These are phyloP conservation scores for Wickerhamomyces bovis DNA, from an alignment of 805 yeast genomes.

Conservation along the genomic window DNA sequence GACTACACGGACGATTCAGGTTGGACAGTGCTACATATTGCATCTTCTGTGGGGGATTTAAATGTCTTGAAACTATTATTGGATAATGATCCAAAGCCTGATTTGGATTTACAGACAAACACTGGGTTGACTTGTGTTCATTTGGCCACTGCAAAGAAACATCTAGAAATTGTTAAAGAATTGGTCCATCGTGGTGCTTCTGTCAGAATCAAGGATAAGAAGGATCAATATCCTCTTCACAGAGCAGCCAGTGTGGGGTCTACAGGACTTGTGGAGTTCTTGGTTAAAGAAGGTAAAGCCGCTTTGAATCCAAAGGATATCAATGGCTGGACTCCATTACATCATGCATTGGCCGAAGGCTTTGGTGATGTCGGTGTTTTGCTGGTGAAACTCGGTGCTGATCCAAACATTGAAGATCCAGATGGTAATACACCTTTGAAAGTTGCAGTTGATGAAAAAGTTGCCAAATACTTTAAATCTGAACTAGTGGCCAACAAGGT, in stretches of 20 bases:
- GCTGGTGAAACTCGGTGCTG: conserved; percentile 66
- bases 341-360: conserved; percentile 89
- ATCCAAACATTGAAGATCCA: conserved; percentile 34
- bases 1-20: conserved; percentile 68
- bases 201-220: conserved; percentile 59
- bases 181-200: conserved; percentile 52
- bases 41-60: conserved; percentile 65
- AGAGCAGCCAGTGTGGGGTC: conserved; percentile 82
- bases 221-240: conserved; percentile 63
- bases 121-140: conserved; percentile 73
- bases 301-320: conserved; percentile 65
- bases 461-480: conserved; percentile 31
- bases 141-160: conserved; percentile 68
- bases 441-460: conserved; percentile 51
- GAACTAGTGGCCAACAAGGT: conserved; percentile 10
- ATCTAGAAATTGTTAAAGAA: conserved; percentile 44
- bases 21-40: conserved; percentile 86
- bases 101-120: conserved; percentile 54
- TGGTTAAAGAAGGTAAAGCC: conserved; percentile 48
- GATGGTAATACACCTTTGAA: conserved; percentile 52
- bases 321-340: conserved; percentile 81
- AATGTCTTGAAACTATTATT: conserved; percentile 47
- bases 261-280: conserved; percentile 43
- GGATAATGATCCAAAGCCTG: conserved; percentile 45
- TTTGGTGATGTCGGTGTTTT: conserved; percentile 67